Conservation (phyloP, 2,329 filamentous ascomycete genomes). For the Nemania sp. region DNA sequence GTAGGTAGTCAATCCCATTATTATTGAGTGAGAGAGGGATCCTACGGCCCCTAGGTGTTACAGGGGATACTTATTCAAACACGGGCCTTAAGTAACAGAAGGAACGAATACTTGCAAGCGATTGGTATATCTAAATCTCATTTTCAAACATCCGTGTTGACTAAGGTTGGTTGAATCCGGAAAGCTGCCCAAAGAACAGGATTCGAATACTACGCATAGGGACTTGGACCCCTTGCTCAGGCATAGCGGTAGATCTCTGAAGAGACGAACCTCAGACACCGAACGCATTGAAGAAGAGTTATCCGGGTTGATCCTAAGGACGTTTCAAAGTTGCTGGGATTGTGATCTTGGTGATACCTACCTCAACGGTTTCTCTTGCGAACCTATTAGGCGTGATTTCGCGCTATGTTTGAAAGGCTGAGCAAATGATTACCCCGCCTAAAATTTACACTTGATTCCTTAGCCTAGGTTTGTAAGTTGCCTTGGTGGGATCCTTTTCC, state of each 20-base stretch:
- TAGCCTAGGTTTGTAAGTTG: too few species aligned
- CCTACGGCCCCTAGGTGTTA: neutral
- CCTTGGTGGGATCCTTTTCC: conserved; percentile 18
- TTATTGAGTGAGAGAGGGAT: conserved; percentile 12
- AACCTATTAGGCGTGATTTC: conserved; percentile 10
- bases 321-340: conserved; percentile 34
- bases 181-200: conserved; percentile 6
- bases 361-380: conserved; percentile 3
- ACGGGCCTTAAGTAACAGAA: neutral
- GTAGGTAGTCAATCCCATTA: neutral
- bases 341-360: conserved; percentile 22
- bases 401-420: conserved; percentile 5
- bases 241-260: neutral
- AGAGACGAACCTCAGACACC: conserved; percentile 3
- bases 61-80: neutral
- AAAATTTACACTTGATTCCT: conserved; percentile 1
- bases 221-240: neutral
- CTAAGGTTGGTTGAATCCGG: neutral
- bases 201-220: too few species aligned
- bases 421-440: conserved; percentile 22
- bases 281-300: conserved; percentile 29
- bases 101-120: neutral
- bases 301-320: conserved; percentile 20
- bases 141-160: neutral
- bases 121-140: neutral